Evolutionary conservation across 257 asterid genomes (phyloP).

Genomic region (Rhazya stricta): DNA sequence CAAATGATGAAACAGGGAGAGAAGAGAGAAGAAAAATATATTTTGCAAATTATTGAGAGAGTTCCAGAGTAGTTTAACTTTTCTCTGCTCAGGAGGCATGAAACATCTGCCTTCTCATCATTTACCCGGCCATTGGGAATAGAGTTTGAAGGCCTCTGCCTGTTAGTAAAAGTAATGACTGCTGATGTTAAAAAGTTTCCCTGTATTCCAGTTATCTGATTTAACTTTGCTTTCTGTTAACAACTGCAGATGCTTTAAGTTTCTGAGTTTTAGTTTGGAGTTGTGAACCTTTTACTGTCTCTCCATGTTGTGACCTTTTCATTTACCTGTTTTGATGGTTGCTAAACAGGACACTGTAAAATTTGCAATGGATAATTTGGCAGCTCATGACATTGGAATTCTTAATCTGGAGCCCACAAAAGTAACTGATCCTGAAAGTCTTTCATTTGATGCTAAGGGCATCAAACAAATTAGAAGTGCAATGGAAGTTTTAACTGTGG

Average conservation of each 20-base stretch:
- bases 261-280: background rate
- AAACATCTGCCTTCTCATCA: background rate
- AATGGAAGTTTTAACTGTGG: constrained; percentile 36
- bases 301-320: background rate
- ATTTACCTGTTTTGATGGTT: constrained; percentile 11
- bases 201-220: background rate
- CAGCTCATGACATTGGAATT: constrained; percentile 12
- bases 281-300: background rate
- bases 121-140: background rate
- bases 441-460: constrained; percentile 20
- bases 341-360: constrained; percentile 5
- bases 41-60: background rate
- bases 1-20: constrained; percentile 1
- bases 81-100: background rate
- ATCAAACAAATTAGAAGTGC: constrained; percentile 31
- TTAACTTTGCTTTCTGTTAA: background rate
- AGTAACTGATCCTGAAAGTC: constrained; percentile 25
- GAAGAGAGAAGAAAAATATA: background rate
- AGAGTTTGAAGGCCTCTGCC: background rate
- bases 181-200: background rate
- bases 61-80: background rate
- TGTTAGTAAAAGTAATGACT: background rate
- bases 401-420: constrained; percentile 26
- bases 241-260: background rate
- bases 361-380: constrained; percentile 22